Evolutionary conservation across 2,329 filamentous ascomycete genomes (phyloP), one percentile per base, ranked within the genome.

Genomic region (Mycosphaerelloides madeirae): DNA sequence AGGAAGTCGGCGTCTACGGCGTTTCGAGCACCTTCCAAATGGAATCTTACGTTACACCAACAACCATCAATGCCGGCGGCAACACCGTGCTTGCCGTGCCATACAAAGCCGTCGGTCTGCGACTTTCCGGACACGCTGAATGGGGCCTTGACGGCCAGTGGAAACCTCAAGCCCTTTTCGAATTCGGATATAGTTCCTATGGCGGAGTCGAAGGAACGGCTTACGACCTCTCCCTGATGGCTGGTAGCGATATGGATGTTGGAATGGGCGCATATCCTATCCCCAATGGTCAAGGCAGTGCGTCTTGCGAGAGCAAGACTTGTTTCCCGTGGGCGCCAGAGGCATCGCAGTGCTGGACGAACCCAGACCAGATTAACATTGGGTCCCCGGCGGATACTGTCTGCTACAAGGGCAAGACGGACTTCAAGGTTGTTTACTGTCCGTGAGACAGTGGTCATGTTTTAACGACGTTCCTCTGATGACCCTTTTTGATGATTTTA

Each of bases 331-430:
- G 48, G 35, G 31, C 53, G 16, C 59, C 54, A 43, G 45, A 49
- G 19, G 25, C 41, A 8, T 34, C 36, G 14, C 50, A 62, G 36
- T 56, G 54, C 8, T 61, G 59, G 58, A 61, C 58, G 18, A 48
- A 53, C 31, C 50, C 56, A 6, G 39, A 53, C 31, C 58, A 62
- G 48, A 34, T 45, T 7, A 31, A 52, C 7, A 31, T 45, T 28
- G 57, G 55, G 1, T 54, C 48, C 36, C 57, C 59, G 13, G 59
- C 59, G 28, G 59, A 62, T 52, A 60, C 58, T 9, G 57, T 58
- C n/a, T 62, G 59, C 44, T 61, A 61, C 35, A 14, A 59, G 6
- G 59, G 58, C 8, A 53, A 53, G 46, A 59, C 52, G 14, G 52
- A 56, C 20, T 61, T 61, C 36, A 53, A 55, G 41, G 54, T 62